Conservation (phyloP, 352 stramenopile species). For the Phytophthora meadii region DNA sequence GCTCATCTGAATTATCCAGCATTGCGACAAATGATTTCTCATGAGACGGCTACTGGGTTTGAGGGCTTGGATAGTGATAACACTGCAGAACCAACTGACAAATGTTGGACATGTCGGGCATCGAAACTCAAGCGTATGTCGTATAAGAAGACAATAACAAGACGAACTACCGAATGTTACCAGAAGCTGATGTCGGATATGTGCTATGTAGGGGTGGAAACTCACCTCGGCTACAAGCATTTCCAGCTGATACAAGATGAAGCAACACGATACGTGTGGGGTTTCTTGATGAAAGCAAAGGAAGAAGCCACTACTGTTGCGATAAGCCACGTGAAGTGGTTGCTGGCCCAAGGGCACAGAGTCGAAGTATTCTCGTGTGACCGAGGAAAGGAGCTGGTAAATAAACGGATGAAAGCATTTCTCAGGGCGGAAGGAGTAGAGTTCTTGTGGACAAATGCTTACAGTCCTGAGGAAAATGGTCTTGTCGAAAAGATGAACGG, state of each 20-base stretch:
- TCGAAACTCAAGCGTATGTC: background rate
- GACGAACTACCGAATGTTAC: background rate
- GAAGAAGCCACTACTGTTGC: background rate
- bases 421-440: background rate
- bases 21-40: background rate
- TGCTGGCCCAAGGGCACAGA: background rate
- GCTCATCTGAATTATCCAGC: background rate
- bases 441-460: background rate
- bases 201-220: background rate
- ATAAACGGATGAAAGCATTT: background rate
- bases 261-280: background rate
- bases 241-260: background rate
- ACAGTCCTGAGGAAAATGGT: too few species aligned
- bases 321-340: background rate
- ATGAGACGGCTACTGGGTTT: background rate
- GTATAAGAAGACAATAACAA: background rate
- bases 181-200: background rate
- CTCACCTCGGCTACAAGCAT: background rate
- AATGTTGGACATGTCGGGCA: background rate
- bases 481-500: too few species aligned
- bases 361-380: background rate
- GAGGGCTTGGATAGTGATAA: background rate
- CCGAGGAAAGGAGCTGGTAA: background rate
- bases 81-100: background rate
- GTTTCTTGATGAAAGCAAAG: background rate